Conservation (phyloP, 805 yeast species). For the Yarrowia phangngaensis region DNA sequence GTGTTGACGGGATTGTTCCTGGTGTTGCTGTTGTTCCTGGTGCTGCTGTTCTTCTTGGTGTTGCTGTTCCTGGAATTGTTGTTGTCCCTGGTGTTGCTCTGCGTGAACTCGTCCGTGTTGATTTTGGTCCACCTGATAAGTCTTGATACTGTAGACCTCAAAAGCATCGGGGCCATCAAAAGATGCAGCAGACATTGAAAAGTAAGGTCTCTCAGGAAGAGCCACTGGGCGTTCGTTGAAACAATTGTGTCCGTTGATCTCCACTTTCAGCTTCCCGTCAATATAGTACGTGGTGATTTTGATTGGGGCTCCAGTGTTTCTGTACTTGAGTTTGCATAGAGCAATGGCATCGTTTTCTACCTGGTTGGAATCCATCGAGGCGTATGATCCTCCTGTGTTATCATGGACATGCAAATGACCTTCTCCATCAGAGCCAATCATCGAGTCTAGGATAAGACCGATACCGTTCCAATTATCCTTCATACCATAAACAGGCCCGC, state of each 20-base stretch:
- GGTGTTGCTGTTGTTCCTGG: no score
- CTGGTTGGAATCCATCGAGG: conserved; percentile 21
- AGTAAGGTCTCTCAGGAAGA: conserved; percentile 38
- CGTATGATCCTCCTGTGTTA: conserved; percentile 40
- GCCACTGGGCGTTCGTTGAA: conserved; percentile 37
- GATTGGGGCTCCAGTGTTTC: conserved; percentile 38
- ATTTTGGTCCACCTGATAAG: conserved; percentile 22
- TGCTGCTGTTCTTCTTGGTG: conserved; percentile 5
- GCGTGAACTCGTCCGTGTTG: background rate
- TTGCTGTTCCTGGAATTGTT: conserved; percentile 25
- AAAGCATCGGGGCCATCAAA: conserved; percentile 32
- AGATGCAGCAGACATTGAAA: conserved; percentile 40
- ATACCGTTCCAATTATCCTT: conserved; percentile 43
- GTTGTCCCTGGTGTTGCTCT: conserved; percentile 5
- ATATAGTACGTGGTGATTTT: conserved; percentile 38
- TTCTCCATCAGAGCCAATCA: conserved; percentile 30
- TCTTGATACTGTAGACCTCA: conserved; percentile 28
- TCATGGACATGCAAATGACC: conserved; percentile 42
- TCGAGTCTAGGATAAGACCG: conserved; percentile 42
- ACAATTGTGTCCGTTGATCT: conserved; percentile 42
- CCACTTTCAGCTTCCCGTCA: conserved; percentile 37
- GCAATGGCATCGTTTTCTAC: conserved; percentile 37
- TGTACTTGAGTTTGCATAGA: conserved; percentile 40
- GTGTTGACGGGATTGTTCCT: no score
- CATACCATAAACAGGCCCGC: conserved; percentile 42